Evolutionary conservation across 768 basidiomycete species (phyloP).

Genomic region (Termitomyces bulborhizus): DNA sequence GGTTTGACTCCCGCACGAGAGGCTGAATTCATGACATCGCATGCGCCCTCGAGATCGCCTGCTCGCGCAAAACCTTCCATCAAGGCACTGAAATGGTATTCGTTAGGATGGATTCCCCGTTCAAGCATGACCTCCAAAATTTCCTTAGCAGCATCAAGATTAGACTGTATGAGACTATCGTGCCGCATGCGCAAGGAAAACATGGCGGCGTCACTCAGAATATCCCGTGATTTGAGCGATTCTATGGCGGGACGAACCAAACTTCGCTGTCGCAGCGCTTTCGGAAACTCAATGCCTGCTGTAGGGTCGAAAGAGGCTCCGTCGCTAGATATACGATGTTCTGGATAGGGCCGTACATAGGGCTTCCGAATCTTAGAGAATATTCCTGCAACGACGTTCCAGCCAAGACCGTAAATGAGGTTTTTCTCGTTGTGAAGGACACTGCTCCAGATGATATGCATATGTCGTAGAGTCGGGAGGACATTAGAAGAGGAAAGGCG

Average conservation of each 20-base stretch:
- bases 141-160: conserved; percentile 44
- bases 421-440: conserved; percentile 49
- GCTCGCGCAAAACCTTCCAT: conserved; percentile 64
- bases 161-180: conserved; percentile 47
- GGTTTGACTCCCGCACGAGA: conserved; percentile 43
- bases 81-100: conserved; percentile 67
- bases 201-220: conserved; percentile 52
- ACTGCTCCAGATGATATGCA: conserved; percentile 49
- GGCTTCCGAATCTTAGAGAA: conserved; percentile 26
- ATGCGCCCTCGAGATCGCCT: conserved; percentile 57
- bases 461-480: conserved; percentile 46
- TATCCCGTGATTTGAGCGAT: conserved; percentile 38
- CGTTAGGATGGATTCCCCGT: conserved; percentile 66
- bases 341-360: conserved; percentile 8
- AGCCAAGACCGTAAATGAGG: conserved; percentile 35
- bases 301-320: conserved; percentile 40
- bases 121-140: conserved; percentile 55
- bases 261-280: conserved; percentile 21
- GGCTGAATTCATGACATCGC: conserved; percentile 49
- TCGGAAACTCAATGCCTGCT: conserved; percentile 35
- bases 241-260: conserved; percentile 36
- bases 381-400: conserved; percentile 35
- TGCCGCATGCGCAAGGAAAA: conserved; percentile 58
- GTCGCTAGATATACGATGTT: conserved; percentile 17
- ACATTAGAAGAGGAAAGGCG: conserved; percentile 33